Percentiles rank a stretch among this genome's conserved stretches.
Conservation (phyloP, 163 green algal genomes). For the Scenedesmus sp. region DNA sequence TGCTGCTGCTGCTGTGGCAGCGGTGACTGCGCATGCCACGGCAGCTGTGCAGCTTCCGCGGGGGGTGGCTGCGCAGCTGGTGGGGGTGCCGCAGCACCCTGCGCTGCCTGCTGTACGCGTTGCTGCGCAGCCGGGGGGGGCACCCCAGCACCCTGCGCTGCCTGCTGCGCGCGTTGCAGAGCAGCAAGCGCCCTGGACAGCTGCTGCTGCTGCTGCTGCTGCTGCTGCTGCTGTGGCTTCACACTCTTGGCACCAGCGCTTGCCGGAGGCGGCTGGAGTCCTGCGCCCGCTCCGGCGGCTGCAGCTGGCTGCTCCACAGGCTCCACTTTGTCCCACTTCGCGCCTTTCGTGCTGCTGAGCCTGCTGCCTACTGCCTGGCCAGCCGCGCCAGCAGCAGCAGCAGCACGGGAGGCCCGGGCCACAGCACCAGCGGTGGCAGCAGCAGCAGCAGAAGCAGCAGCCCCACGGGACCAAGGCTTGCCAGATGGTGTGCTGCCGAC, state of each 20-base stretch:
- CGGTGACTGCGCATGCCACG: background rate
- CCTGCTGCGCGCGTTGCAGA: background rate
- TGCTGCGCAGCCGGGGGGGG: too few species aligned
- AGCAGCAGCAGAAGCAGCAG: background rate
- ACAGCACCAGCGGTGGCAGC: background rate
- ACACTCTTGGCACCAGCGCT: background rate
- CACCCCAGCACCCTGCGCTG: too few species aligned
- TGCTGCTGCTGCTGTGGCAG: background rate
- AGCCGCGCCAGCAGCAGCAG: background rate
- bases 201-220: background rate
- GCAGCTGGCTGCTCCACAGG: background rate
- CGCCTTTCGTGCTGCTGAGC: background rate
- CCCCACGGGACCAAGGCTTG: background rate
- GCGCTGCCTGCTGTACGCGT: background rate
- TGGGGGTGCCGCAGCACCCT: background rate
- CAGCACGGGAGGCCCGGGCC: background rate
- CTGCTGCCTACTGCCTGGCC: background rate
- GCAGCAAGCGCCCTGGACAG: background rate
- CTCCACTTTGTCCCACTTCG: background rate
- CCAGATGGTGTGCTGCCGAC: background rate
- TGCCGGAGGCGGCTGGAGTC: background rate
- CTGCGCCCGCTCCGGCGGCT: background rate
- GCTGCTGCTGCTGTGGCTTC: background rate
- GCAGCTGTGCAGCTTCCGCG: background rate
- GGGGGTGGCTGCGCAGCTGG: background rate